These are phyloP conservation scores for Pterocarpus santalinus DNA, from an alignment of 306 rosid genomes.

Conservation along the genomic window DNA sequence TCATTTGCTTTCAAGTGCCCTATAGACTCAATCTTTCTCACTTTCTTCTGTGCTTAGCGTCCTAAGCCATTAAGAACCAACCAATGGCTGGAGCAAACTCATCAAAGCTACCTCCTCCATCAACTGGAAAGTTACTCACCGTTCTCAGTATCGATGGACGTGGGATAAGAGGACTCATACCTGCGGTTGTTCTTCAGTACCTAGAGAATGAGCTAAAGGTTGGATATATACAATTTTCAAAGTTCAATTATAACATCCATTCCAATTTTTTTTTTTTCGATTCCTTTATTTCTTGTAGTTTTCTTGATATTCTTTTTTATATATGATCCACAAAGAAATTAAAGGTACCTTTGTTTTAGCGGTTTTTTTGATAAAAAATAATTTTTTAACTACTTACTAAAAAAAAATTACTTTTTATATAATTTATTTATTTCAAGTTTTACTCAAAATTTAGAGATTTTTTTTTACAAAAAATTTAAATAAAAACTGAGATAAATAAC, in stretches of 20 bases:
- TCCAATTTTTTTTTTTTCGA: too few relatives aligned
- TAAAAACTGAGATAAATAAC: too few relatives aligned
- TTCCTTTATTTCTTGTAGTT: background rate
- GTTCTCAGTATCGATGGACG: conserved; percentile 27
- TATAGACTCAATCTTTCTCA: background rate
- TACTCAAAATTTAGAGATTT: too few relatives aligned
- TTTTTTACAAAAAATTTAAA: too few relatives aligned
- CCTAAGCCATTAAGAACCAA: background rate
- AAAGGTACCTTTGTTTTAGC: too few relatives aligned
- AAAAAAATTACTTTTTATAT: too few relatives aligned
- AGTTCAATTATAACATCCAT: too few relatives aligned
- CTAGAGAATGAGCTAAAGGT: background rate
- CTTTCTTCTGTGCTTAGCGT: background rate
- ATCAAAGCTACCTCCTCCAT: background rate
- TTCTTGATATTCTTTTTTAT: background rate
- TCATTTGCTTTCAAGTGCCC: background rate
- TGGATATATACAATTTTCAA: background rate
- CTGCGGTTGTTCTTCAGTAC: background rate
- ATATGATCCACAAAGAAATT: background rate
- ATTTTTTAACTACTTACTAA: too few relatives aligned
- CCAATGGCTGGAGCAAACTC: background rate
- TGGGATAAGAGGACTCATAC: conserved; percentile 17
- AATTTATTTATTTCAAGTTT: too few relatives aligned
- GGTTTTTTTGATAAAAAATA: too few relatives aligned
- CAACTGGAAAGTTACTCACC: background rate